Conservation (phyloP, 2,329 filamentous ascomycete genomes). For the Cladosporium sp. region DNA sequence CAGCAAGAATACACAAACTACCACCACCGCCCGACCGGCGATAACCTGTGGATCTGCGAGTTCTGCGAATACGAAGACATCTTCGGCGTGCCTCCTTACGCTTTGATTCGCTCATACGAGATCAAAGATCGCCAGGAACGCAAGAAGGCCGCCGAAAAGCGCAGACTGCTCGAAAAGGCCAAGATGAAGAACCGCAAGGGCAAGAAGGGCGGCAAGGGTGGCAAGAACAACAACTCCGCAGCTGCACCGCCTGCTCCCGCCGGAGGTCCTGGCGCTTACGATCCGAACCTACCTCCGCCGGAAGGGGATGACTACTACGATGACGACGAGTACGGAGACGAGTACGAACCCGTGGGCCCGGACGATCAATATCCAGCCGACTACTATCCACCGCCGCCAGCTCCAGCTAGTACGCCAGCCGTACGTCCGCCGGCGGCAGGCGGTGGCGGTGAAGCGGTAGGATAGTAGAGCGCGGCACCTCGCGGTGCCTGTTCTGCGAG, state of each 20-base stretch:
- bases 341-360: constrained; percentile 23
- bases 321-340: constrained; percentile 24
- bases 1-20: constrained; percentile 72
- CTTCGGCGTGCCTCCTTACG: constrained; percentile 78
- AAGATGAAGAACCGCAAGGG: constrained; percentile 89
- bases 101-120: constrained; percentile 85
- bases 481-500: not conserved
- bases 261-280: constrained; percentile 19
- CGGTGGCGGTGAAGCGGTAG: not conserved
- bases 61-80: constrained; percentile 98
- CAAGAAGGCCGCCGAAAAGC: constrained; percentile 78
- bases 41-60: constrained; percentile 91
- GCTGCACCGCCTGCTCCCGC: constrained; percentile 12
- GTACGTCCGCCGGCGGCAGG: not conserved
- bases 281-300: constrained; percentile 24
- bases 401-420: constrained; percentile 10
- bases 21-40: constrained; percentile 61
- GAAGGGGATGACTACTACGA: constrained; percentile 30
- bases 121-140: constrained; percentile 84
- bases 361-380: constrained; percentile 20
- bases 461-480: not conserved
- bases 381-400: constrained; percentile 22
- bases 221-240: constrained; percentile 19
- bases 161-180: constrained; percentile 79
- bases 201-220: constrained; percentile 70